Base-by-base conservation (phyloP, 2,329 filamentous ascomycete genomes). In the Penicillium sp. region DNA sequence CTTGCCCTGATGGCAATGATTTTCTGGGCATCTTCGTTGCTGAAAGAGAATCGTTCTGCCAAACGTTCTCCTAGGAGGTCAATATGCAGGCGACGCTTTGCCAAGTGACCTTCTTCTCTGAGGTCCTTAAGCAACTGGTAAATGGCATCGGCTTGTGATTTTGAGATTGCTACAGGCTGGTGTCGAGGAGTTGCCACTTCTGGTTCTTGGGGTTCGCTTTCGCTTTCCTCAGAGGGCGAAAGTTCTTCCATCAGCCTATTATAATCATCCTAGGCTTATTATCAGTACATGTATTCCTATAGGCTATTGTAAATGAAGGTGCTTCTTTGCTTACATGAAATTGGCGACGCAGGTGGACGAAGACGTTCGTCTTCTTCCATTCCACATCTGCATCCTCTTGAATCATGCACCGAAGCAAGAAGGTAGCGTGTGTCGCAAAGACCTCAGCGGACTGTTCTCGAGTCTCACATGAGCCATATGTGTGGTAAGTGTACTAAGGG, bases 351-450 rank as follows among this genome's bases (percentile, higher is more conserved):
- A 80, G 69, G 64, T 81, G 77, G 45, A 72, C 69, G 62, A 78
- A 78, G 6, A 80, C 64, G 59, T 73, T 73, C 9, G 77, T 78
- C 37, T 73, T 72, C 8, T 70, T 69, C 79, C 79, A 81, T 50
- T 78, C 69, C 37, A 80, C 67, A 46, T 71, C 71, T 62, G 80
- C 78, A 58, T 75, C 73, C 4, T 74, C 77, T 59, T 77, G 75
- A 19, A 80, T 63, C 79, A 81, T 81, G 42, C 77, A 75, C 21
- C 71, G 74, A 15, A 81, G 71, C n/a, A 81, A 65, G 59, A 81
- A 81, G 38, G 67, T 62, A 52, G 75, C 74, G 58, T 81, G 77
- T 56, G 75, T 75, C 54, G 78, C 70, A 50, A 81, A 78, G 3
- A 76, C 74, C 54, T 79, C 78, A 25, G 73, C 74, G n/a, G 78